These are phyloP conservation scores for Theobroma cacao DNA, from an alignment of 345 rosid species.

Conservation along the genomic window DNA sequence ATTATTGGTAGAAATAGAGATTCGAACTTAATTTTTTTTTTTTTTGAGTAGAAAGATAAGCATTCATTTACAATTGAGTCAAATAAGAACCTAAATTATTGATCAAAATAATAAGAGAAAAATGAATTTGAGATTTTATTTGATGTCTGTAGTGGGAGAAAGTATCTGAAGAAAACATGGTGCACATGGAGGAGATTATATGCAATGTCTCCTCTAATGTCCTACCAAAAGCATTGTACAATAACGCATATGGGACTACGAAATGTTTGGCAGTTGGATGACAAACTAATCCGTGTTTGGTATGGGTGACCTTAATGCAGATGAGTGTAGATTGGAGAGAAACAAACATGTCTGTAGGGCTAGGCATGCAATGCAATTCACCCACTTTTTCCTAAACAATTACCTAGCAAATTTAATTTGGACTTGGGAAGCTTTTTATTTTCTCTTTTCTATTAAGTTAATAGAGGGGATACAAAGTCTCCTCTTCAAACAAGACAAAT, in stretches of 20 bases:
- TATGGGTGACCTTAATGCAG: background rate
- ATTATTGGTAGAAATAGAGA: background rate
- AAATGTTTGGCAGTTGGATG: conserved; percentile 10
- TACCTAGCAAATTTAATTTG: background rate
- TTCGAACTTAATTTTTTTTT: too few species aligned
- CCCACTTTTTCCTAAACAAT: background rate
- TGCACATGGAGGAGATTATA: conserved; percentile 33
- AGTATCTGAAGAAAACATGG: conserved; percentile 4
- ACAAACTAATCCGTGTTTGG: conserved; percentile 10
- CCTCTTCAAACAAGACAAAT: background rate
- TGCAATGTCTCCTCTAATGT: conserved; percentile 4
- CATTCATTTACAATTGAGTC: too few species aligned
- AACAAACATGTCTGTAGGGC: background rate
- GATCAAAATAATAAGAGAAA: background rate
- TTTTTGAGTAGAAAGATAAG: background rate
- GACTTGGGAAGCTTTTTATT: background rate
- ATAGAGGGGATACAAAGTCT: background rate
- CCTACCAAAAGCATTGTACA: conserved; percentile 13
- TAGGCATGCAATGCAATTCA: background rate
- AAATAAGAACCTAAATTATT: background rate
- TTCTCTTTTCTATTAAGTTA: background rate
- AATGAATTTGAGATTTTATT: background rate
- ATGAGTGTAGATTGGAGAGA: background rate
- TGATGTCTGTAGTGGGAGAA: background rate
- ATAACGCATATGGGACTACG: background rate